These are phyloP conservation scores for Corynespora cassiicola DNA, from an alignment of 2,329 filamentous ascomycete genomes.

Conservation along the genomic window DNA sequence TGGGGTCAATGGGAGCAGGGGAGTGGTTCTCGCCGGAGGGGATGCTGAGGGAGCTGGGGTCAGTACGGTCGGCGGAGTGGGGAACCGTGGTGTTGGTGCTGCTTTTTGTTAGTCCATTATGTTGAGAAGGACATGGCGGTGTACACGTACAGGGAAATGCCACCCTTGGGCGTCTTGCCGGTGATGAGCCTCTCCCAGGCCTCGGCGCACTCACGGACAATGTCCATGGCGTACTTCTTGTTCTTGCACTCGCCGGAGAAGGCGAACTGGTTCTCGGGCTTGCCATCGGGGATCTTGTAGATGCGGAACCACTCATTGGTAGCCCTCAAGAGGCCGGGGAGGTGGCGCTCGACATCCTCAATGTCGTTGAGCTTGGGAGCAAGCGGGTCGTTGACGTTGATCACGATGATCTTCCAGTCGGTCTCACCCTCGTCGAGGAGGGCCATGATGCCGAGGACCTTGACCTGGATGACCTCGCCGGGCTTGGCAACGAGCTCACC, in stretches of 20 bases:
- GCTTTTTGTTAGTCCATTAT: constrained; percentile 31
- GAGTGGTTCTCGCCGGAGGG: constrained; percentile 79
- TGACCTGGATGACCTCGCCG: constrained; percentile 99
- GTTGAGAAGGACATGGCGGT: constrained; percentile 26
- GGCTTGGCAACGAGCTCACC: constrained; percentile 96
- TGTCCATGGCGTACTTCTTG: constrained; percentile 96
- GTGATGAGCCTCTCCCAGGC: constrained; percentile 96
- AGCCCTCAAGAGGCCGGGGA: constrained; percentile 93
- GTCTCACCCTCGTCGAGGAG: constrained; percentile 99
- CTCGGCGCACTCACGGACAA: constrained; percentile 94
- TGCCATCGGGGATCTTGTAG: constrained; percentile 99
- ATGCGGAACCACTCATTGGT: constrained; percentile 99
- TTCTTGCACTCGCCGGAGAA: constrained; percentile 99
- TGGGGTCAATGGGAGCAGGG: constrained; percentile 89
- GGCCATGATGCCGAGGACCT: constrained; percentile 99
- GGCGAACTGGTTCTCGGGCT: constrained; percentile 99
- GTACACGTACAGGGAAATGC: constrained; percentile 77
- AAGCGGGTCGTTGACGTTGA: constrained; percentile 96
- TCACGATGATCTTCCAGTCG: constrained; percentile 99
- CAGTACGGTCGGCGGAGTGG: constrained; percentile 75
- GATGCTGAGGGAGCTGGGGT: constrained; percentile 74
- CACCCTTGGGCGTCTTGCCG: constrained; percentile 81
- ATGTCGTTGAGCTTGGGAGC: constrained; percentile 97
- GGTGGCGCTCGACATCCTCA: constrained; percentile 98
- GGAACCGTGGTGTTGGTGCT: constrained; percentile 82